Evolutionary conservation across 768 basidiomycete genomes (phyloP), one percentile per base, ranked within the genome.

Genomic region (Nidularia pulvinata): DNA sequence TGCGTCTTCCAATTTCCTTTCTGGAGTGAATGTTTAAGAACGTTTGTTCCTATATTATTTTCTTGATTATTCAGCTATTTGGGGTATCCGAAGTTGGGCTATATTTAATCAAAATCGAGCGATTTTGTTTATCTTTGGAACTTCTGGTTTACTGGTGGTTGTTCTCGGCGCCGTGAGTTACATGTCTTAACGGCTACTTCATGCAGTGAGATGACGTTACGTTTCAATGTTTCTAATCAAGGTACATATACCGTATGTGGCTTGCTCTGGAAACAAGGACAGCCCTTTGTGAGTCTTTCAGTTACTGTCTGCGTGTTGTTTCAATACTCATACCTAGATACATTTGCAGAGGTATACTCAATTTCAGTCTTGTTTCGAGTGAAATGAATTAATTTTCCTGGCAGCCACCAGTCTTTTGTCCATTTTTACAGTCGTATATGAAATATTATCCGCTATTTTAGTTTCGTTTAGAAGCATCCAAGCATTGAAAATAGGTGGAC

Each of bases 221-320:
- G 4, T 7, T 43, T 34, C 11, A 14, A 9, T 39, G 10, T 33
- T 50, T 10, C 37, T 19, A 19, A 19, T 19, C 19, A 19, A 33
- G 7, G 37, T 30, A 19, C 45, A 49, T 4, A 16, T 33, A 7
- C 55, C 57, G 4, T 46, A 45, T 39, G 37, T 50, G 11, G 5
- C 30, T 13, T 58, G 59, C 47, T 50, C 37, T 19, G 53, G 43
- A n/a, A 50, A 49, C n/a, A 48, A 32, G 14, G 49, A 13, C 16
- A 37, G 46, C 5, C 54, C 54, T 11, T 52, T 57, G 59, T 59
- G 33, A 49, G 59, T 46, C 5, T 14, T 47, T 43, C 39, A 13
- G 10, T 46, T 10, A 39, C 16, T 10, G 16, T 39, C 10, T 1
- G 16, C 37, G 10, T 9, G 10, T 46, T 25, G 22, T 11, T 46